Conservation (phyloP, 208 protist genomes). For the Leishmania martiniquensis region DNA sequence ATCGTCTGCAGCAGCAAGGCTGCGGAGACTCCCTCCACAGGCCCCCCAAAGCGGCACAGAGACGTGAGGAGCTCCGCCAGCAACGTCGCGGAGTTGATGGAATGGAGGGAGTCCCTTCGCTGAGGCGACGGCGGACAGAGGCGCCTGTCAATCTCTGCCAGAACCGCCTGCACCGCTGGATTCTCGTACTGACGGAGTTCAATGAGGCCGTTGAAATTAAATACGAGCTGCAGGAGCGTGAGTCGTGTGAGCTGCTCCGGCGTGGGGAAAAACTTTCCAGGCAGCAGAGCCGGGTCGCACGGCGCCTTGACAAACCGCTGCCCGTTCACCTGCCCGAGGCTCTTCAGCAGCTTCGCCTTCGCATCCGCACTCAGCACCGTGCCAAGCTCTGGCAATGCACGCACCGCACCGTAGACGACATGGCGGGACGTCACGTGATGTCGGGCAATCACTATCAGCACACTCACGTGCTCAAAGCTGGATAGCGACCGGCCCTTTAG, state of each 20-base stretch:
- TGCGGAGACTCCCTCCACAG: constrained; percentile 15
- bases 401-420: constrained; percentile 37
- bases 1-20: constrained; percentile 22
- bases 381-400: constrained; percentile 31
- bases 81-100: constrained; percentile 41
- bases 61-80: constrained; percentile 40
- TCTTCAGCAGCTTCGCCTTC: constrained; percentile 57
- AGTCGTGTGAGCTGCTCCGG: constrained; percentile 39
- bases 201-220: constrained; percentile 54
- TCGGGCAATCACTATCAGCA: constrained; percentile 57
- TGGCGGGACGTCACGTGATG: constrained; percentile 46
- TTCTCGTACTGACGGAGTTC: constrained; percentile 63
- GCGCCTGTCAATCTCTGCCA: constrained; percentile 23
- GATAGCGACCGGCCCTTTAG: constrained; percentile 44
- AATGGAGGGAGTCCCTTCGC: background rate
- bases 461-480: constrained; percentile 44
- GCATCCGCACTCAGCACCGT: constrained; percentile 27
- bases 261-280: constrained; percentile 36
- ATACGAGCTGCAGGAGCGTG: constrained; percentile 46
- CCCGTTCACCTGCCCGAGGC: constrained; percentile 47
- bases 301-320: constrained; percentile 52
- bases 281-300: constrained; percentile 18
- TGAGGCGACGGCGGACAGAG: background rate
- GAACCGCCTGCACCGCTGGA: constrained; percentile 28
- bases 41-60: constrained; percentile 34